phyloP scores from a whole-genome alignment of 2,329 filamentous ascomycete genomes.

The Pseudogymnoascus sp. region DNA sequence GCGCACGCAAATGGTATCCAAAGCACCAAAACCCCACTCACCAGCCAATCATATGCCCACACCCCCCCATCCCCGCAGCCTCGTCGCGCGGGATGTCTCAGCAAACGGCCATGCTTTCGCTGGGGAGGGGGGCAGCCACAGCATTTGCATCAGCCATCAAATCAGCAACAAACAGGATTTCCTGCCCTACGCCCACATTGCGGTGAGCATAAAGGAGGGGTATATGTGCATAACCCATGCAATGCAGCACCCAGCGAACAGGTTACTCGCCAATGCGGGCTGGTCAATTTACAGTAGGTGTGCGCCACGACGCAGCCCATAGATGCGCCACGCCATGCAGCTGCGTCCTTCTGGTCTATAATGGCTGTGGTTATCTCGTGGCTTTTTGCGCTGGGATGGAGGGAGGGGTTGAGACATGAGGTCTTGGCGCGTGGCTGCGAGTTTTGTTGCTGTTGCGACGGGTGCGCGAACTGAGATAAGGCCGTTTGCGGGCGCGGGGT shows the following conservation, averaged over 20 bases:
- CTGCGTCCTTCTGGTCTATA: neutral
- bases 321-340: neutral
- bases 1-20: neutral
- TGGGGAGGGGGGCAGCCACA: neutral
- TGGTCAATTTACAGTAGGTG: neutral
- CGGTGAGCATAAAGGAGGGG: conserved; percentile 5
- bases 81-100: neutral
- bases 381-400: neutral
- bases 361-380: neutral
- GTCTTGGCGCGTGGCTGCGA: neutral
- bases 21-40: neutral
- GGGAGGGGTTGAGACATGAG: neutral
- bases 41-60: neutral
- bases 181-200: neutral
- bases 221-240: neutral
- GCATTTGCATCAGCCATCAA: neutral
- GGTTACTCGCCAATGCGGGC: neutral
- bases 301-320: conserved; percentile 1
- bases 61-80: neutral
- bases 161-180: neutral
- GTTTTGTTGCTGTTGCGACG: neutral
- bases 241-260: neutral
- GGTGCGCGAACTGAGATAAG: neutral
- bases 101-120: neutral
- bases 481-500: conserved; percentile 1